These are phyloP conservation scores for Penicillium sp. DNA, from an alignment of 2,329 filamentous ascomycete genomes.

Conservation along the genomic window DNA sequence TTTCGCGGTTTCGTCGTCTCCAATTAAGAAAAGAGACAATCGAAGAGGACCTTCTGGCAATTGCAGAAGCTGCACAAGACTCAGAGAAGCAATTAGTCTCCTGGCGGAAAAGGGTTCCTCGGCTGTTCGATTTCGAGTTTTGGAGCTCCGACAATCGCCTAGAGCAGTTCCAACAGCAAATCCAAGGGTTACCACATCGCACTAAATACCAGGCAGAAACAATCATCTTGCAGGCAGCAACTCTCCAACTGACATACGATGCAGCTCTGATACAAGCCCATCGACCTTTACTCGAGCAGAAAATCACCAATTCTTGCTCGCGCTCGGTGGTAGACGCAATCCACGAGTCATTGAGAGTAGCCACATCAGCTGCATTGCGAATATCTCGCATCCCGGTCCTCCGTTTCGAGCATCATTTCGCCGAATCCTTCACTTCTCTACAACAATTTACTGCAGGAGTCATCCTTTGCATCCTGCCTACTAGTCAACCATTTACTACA, in stretches of 20 bases:
- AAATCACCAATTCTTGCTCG: constrained; percentile 1
- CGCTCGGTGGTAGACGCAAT: constrained; percentile 8
- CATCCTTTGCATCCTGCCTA: constrained; percentile 33
- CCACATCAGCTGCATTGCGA: constrained; percentile 30
- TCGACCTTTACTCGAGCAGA: constrained; percentile 28
- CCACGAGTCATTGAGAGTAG: constrained; percentile 12
- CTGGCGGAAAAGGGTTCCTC: constrained; percentile 6
- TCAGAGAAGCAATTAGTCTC: constrained; percentile 1
- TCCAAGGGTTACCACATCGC: neutral
- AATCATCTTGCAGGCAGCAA: constrained; percentile 18
- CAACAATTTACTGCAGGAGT: constrained; percentile 26
- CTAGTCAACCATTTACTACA: constrained; percentile 28
- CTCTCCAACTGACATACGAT: constrained; percentile 29
- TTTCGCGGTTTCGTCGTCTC: constrained; percentile 29
- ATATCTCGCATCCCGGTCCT: constrained; percentile 30
- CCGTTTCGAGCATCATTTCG: constrained; percentile 29
- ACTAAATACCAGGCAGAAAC: constrained; percentile 10
- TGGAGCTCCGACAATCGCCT: constrained; percentile 2
- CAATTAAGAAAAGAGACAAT: constrained; percentile 11
- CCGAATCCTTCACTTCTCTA: constrained; percentile 22
- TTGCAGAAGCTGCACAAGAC: constrained; percentile 9
- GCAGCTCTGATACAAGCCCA: constrained; percentile 25
- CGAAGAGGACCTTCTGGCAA: constrained; percentile 11
- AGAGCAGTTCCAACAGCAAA: neutral
- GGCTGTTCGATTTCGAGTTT: constrained; percentile 10